Evolutionary conservation across 805 yeast species (phyloP).

Genomic region (Barnettozyma siamensis): DNA sequence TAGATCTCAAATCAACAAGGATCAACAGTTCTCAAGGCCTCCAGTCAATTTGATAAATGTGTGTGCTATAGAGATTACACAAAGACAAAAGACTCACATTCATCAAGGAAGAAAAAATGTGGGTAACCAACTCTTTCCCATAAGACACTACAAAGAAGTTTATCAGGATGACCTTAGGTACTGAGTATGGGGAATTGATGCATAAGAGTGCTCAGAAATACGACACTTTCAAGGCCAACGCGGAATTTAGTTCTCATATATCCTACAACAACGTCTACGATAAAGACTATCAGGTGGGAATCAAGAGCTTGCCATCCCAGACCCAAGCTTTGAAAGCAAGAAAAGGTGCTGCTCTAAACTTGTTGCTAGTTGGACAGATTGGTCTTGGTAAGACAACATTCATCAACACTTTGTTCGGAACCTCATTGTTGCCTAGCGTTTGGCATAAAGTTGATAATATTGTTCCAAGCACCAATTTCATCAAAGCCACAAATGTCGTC

Average conservation of each 20-base stretch:
- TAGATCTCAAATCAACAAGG: no score
- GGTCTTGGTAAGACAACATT: slow-evolving; percentile 82
- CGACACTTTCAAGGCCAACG: not conserved
- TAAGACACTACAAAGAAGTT: no score
- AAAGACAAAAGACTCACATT: no score
- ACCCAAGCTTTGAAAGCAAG: slow-evolving; percentile 30
- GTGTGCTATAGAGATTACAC: no score
- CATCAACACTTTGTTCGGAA: slow-evolving; percentile 70
- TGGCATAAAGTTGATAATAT: slow-evolving; percentile 33
- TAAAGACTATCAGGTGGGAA: slow-evolving; percentile 19
- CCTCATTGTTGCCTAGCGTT: slow-evolving; percentile 35
- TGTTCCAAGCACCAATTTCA: slow-evolving; percentile 34
- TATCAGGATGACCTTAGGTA: not conserved
- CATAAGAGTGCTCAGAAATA: not conserved
- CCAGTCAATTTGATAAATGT: no score
- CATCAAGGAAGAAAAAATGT: not conserved
- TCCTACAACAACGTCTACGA: slow-evolving; percentile 2
- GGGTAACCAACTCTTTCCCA: no score
- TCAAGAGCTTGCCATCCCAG: slow-evolving; percentile 26
- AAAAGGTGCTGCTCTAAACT: slow-evolving; percentile 68
- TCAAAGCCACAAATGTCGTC: slow-evolving; percentile 28
- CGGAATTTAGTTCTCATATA: not conserved
- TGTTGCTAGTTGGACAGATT: slow-evolving; percentile 81
- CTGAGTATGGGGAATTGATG: not conserved
- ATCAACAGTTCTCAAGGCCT: no score